These are phyloP conservation scores for Penicillium sp. DNA, from an alignment of 2,329 filamentous ascomycete species.

Conservation along the genomic window DNA sequence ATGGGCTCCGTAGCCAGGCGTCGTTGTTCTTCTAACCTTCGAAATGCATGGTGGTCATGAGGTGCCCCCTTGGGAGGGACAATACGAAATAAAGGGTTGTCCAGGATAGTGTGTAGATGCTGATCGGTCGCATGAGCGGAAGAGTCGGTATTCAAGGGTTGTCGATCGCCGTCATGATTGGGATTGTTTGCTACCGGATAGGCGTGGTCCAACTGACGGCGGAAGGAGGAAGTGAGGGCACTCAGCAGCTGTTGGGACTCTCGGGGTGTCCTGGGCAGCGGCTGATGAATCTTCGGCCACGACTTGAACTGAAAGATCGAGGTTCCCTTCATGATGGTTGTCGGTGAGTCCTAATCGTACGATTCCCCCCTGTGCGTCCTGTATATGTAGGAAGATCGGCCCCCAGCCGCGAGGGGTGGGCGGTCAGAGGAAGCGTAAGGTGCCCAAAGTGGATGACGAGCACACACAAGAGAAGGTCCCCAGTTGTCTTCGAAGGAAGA, in stretches of 20 bases:
- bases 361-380: neutral
- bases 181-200: slow-evolving; percentile 48
- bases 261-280: slow-evolving; percentile 56
- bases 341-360: slow-evolving; percentile 13
- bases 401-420: slow-evolving; percentile 26
- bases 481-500: neutral
- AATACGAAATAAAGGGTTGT: slow-evolving; percentile 49
- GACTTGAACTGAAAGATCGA: slow-evolving; percentile 52
- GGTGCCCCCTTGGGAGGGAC: slow-evolving; percentile 31
- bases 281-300: slow-evolving; percentile 59
- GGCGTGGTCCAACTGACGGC: slow-evolving; percentile 63
- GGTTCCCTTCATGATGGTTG: slow-evolving; percentile 56
- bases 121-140: slow-evolving; percentile 40
- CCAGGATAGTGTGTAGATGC: slow-evolving; percentile 44
- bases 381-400: slow-evolving; percentile 16
- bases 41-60: slow-evolving; percentile 17
- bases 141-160: slow-evolving; percentile 30
- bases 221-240: slow-evolving; percentile 66
- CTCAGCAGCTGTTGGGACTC: slow-evolving; percentile 65
- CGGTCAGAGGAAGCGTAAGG: slow-evolving; percentile 21
- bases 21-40: slow-evolving; percentile 21
- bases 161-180: slow-evolving; percentile 22
- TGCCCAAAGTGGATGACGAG: slow-evolving; percentile 30
- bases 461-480: slow-evolving; percentile 14
- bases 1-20: slow-evolving; percentile 38